Evolutionary conservation across 345 rosid genomes (phyloP).

Genomic region (Brassica carinata): DNA sequence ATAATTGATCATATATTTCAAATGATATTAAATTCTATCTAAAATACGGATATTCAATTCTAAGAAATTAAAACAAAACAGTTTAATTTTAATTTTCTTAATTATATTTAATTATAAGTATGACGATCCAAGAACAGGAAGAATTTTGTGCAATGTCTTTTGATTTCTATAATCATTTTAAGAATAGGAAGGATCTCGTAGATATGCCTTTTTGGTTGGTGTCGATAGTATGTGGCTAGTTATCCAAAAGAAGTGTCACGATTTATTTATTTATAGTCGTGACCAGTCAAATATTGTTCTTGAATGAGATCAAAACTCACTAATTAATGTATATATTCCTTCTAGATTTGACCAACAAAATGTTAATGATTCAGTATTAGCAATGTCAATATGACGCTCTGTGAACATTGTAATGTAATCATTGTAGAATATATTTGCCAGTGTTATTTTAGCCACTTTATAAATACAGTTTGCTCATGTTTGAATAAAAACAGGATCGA

Average conservation of each 20-base stretch:
- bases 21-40: too few relatives aligned
- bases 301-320: background rate
- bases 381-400: background rate
- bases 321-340: background rate
- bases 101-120: too few relatives aligned
- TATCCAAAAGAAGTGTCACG: background rate
- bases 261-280: background rate
- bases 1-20: too few relatives aligned
- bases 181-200: background rate
- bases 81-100: too few relatives aligned
- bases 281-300: background rate
- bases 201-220: background rate
- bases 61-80: too few relatives aligned
- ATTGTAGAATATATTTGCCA: background rate
- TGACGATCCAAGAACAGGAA: too few relatives aligned
- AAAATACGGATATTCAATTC: too few relatives aligned
- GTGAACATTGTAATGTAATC: background rate
- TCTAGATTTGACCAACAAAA: background rate
- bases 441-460: background rate
- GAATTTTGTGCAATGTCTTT: background rate
- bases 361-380: background rate
- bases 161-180: background rate
- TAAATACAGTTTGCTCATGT: background rate
- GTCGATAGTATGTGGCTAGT: background rate
- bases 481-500: constrained; percentile 2